Conservation (phyloP, 202 grass and related monocot species). For the Carex sylvatica region DNA sequence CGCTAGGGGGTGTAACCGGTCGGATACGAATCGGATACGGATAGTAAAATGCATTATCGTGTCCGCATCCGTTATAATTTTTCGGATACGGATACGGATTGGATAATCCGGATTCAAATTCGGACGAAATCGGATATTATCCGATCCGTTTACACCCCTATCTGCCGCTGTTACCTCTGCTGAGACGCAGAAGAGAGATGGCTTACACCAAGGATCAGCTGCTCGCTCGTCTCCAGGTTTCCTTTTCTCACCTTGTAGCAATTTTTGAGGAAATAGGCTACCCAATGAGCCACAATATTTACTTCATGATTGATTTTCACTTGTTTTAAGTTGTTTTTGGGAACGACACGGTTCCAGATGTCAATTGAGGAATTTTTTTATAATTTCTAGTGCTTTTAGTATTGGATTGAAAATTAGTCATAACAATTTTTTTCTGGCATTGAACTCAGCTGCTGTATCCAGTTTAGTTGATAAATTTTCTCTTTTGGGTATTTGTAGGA, state of each 20-base stretch:
- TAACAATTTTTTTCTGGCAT: not conserved
- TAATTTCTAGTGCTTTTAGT: not conserved
- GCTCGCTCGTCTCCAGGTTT: slow-evolving; percentile 60
- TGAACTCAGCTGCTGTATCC: not conserved
- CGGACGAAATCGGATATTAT: too few relatives aligned
- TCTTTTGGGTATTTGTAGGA: slow-evolving; percentile 52
- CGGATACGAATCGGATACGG: too few relatives aligned
- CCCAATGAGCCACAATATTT: not conserved
- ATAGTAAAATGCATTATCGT: too few relatives aligned
- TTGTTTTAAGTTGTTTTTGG: not conserved
- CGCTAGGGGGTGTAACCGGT: too few relatives aligned
- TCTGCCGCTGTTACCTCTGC: slow-evolving; percentile 20
- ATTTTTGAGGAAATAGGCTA: not conserved
- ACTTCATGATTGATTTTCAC: not conserved
- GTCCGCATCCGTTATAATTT: too few relatives aligned
- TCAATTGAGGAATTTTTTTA: not conserved
- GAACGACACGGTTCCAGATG: not conserved
- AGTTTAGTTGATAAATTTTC: not conserved
- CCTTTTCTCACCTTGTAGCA: not conserved
- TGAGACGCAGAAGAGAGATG: slow-evolving; percentile 35
- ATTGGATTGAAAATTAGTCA: not conserved
- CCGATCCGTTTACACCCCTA: too few relatives aligned
- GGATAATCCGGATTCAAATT: too few relatives aligned
- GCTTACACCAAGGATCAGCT: slow-evolving; percentile 71
- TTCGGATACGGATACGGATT: too few relatives aligned